phyloP scores from a whole-genome alignment of 495 filamentous ascomycete genomes.

The Penicillium diatomitis region DNA sequence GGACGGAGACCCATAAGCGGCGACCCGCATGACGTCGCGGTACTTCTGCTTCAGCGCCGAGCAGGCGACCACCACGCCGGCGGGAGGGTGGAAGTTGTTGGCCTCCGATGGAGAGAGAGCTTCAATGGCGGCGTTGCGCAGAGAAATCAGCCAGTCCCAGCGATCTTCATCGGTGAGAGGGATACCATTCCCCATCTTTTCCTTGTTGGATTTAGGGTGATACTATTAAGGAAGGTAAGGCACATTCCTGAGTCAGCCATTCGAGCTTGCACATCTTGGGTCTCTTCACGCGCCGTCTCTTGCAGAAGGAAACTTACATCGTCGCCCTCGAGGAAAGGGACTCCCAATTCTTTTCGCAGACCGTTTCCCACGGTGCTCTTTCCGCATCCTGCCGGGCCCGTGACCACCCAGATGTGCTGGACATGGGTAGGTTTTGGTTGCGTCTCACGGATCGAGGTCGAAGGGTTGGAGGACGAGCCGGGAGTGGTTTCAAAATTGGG shows the following conservation, averaged over 20 bases:
- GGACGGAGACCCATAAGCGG: constrained; percentile 64
- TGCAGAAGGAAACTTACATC: constrained; percentile 53
- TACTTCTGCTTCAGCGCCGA: constrained; percentile 95
- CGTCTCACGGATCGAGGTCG: constrained; percentile 13
- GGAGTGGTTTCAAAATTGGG: constrained; percentile 12
- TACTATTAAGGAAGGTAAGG: constrained; percentile 44
- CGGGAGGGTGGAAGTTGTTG: constrained; percentile 37
- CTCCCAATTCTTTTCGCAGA: constrained; percentile 57
- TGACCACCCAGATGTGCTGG: constrained; percentile 96
- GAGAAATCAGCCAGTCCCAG: constrained; percentile 93
- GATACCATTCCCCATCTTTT: constrained; percentile 84
- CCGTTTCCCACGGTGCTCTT: constrained; percentile 87
- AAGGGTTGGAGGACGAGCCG: constrained; percentile 13
- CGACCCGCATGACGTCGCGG: constrained; percentile 90
- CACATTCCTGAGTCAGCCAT: too few species aligned
- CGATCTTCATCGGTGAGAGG: constrained; percentile 92
- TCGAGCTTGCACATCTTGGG: too few species aligned
- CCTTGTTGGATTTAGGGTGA: constrained; percentile 75
- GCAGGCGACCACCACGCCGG: constrained; percentile 90
- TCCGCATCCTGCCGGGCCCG: constrained; percentile 90
- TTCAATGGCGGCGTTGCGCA: constrained; percentile 71
- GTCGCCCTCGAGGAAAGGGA: constrained; percentile 92
- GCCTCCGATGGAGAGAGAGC: constrained; percentile 45
- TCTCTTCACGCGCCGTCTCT: too few species aligned
- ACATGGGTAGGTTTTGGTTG: constrained; percentile 18